Base-by-base conservation (phyloP, 371 early-diverging fungal genomes). In the Syncephalastrum racemosum region DNA sequence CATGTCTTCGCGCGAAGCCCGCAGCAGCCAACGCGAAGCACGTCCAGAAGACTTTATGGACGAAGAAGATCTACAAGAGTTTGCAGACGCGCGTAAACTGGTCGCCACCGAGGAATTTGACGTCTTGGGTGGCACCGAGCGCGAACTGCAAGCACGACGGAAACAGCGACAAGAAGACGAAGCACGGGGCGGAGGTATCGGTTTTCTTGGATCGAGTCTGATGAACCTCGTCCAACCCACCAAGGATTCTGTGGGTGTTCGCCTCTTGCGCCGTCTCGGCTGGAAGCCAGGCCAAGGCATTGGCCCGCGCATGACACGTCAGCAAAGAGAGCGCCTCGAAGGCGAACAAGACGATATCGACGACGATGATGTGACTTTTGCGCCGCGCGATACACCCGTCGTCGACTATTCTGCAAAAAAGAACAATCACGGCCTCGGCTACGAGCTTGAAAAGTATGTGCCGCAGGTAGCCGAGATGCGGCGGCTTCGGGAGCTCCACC, bases 41-140 rank as follows among this genome's bases (percentile, higher is more conserved):
- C 67, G 70, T 51, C 84, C 86, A 47, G 92, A 96, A 62, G 94
- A 94, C 65, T 94, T 82, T 51, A 96, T 96, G 96, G 96, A 96
- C 63, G 93, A 91, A 40, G 95, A 96, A 60, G 96, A 96, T 66
- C 53, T 89, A 25, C 81, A 80, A 85, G 80, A 83, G 65, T 41
- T 83, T 22, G 78, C 73, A 4, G 75, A 72, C 12, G 55, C 82
- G 6, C 63, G 74, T 31, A 73, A 81, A 57, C 56, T 89, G 4
- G 78, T 75, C 7, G 77, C 88, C 3, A 88, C 84, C 1, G 86
- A 86, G 7, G 87, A 86, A 50, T 91, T 86, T 59, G 91, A 89
- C 58, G 66, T 79, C 0, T 51, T 82, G 6, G 90, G 87, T 42
- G 84, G 85, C 2, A 84, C 87, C 1, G 77, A 84, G 58, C 73